Evolutionary conservation across 257 asterid genomes (phyloP).

Genomic region (Capsicum pubescens): DNA sequence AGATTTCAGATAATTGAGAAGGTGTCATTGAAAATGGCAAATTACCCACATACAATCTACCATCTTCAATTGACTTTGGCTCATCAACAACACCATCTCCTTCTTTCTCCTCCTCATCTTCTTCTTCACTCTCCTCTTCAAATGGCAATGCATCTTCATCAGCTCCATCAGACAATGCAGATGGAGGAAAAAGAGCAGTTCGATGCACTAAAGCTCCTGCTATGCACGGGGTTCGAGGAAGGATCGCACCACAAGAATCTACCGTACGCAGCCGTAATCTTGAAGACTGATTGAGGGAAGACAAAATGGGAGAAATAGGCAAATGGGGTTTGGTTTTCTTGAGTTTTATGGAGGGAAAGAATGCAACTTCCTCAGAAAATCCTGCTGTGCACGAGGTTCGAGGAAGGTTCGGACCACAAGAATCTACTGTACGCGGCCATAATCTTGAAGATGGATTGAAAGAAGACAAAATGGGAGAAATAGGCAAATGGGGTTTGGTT

Average conservation of each 20-base stretch:
- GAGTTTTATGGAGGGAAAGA: not conserved
- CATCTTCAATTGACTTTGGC: constrained; percentile 52
- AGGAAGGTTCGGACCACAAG: too few relatives aligned
- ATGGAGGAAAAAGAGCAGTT: constrained; percentile 28
- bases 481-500: constrained; percentile 42
- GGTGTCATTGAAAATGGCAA: constrained; percentile 84
- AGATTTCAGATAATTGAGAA: constrained; percentile 72
- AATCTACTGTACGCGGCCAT: too few relatives aligned
- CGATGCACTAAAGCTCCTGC: too few relatives aligned
- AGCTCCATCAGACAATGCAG: constrained; percentile 45
- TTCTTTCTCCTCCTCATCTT: constrained; percentile 38
- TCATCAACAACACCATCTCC: constrained; percentile 38
- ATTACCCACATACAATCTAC: constrained; percentile 86
- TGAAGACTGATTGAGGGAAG: constrained; percentile 26
- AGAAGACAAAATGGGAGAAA: constrained; percentile 24
- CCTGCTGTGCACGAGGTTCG: too few relatives aligned
- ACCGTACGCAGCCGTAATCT: too few relatives aligned
- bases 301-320: constrained; percentile 32
- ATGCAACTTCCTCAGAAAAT: too few relatives aligned
- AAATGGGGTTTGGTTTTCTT: constrained; percentile 41
- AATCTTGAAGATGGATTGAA: constrained; percentile 22
- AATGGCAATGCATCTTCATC: constrained; percentile 33
- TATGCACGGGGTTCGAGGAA: too few relatives aligned
- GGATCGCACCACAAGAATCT: too few relatives aligned
- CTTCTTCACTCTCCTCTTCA: constrained; percentile 43